Evolutionary conservation across 768 basidiomycete genomes (phyloP), one percentile per base, ranked within the genome.

Genomic region (Lactifluus piperatus): DNA sequence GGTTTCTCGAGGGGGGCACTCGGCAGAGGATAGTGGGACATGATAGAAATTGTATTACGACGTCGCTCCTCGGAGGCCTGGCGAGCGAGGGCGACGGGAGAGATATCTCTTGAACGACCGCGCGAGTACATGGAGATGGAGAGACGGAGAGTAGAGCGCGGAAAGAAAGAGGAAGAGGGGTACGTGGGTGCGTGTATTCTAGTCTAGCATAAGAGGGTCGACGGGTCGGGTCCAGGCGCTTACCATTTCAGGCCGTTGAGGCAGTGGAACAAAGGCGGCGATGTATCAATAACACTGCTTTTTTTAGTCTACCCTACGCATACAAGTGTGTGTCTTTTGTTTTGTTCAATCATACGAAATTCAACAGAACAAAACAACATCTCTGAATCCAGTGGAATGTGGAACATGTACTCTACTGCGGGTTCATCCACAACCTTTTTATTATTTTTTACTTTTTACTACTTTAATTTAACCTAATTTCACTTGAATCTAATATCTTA

Each of bases 61-160:
- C 48, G 58, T 43, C 64, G 64, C 29, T 65, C 64, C 41, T 65
- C 62, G 32, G 64, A 65, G 43, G 62, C 62, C 49, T 65, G 62
- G n/a, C 64, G 62, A 45, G 64, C 64, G 20, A 65, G 46, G 8
- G 64, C 64, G 51, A 60, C 62, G 47, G 62, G 51, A 51, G 64
- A 65, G 13, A 65, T 27, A 11, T 56, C 50, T 30, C 45, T 55
- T 36, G 64, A 65, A 22, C 64, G 64, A 10, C 64, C 64, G 50
- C 64, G 64, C 22, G 62, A 44, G 18, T 54, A 45, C 62, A 63
- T 63, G 54, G 30, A n/a, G n/a, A n/a, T 47, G 1, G 13, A 32
- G 20, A 20, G n/a, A n/a, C n/a, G 51, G 34, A 11, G 11, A 43
- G n/a, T 39, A 10, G n/a, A 4, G 41, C n/a, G 16, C 3, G 22